These are phyloP conservation scores for Bruguiera sexangula DNA, from an alignment of 345 rosid species.

Conservation along the genomic window DNA sequence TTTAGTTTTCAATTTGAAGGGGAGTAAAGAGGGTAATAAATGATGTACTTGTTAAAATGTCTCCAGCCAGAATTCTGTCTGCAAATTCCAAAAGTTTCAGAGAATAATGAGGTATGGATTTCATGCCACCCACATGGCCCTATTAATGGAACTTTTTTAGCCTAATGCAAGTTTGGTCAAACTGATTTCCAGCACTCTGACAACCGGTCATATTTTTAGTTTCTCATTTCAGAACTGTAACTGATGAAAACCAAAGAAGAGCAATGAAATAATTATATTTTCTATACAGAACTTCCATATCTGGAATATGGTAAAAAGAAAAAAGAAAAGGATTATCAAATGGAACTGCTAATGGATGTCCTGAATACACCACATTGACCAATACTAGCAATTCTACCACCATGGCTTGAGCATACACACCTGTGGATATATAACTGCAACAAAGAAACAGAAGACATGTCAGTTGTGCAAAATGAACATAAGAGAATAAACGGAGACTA, in stretches of 20 bases:
- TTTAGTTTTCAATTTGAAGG: background rate
- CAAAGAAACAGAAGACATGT: constrained; percentile 18
- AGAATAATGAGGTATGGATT: too few relatives aligned
- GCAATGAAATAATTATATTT: background rate
- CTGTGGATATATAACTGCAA: constrained; percentile 91
- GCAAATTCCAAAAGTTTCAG: too few relatives aligned
- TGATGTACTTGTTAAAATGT: background rate
- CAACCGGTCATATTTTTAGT: too few relatives aligned
- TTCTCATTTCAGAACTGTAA: too few relatives aligned
- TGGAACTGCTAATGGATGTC: constrained; percentile 10
- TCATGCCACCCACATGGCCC: too few relatives aligned
- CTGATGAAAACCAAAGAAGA: too few relatives aligned
- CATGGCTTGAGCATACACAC: constrained; percentile 47
- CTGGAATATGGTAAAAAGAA: background rate
- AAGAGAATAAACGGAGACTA: constrained; percentile 17
- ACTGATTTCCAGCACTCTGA: too few relatives aligned
- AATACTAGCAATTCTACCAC: constrained; percentile 21
- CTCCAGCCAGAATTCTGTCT: background rate
- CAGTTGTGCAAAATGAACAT: constrained; percentile 13
- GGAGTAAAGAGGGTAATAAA: background rate
- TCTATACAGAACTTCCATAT: background rate
- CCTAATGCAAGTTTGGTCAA: too few relatives aligned
- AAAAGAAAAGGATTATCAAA: background rate
- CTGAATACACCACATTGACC: constrained; percentile 12
- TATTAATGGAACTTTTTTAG: too few relatives aligned